These are phyloP conservation scores for Triangularia verruculosa DNA, from an alignment of 2,329 filamentous ascomycete species.

Conservation along the genomic window DNA sequence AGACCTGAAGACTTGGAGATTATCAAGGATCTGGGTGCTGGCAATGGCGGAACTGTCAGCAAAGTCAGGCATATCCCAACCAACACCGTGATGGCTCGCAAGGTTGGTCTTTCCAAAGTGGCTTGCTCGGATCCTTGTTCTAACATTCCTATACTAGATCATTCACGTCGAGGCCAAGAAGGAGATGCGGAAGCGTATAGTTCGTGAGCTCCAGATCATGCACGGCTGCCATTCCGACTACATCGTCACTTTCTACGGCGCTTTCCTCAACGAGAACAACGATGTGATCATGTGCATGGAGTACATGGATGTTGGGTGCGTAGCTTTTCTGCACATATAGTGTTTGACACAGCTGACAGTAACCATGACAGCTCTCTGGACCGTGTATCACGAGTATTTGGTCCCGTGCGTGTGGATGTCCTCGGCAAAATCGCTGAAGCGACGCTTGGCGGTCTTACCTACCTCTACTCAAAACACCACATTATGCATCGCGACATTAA, in stretches of 20 bases:
- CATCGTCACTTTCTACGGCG: conserved; percentile 97
- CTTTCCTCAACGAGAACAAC: conserved; percentile 92
- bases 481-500: conserved; percentile 99
- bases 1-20: conserved; percentile 89
- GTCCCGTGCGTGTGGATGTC: conserved; percentile 91
- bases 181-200: conserved; percentile 93
- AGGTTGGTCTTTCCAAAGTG: conserved; percentile 55
- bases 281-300: conserved; percentile 99
- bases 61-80: conserved; percentile 95
- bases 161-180: conserved; percentile 98
- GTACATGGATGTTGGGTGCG: conserved; percentile 98
- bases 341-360: conserved; percentile 21
- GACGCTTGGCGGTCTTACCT: conserved; percentile 86
- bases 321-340: conserved; percentile 20
- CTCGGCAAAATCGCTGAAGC: conserved; percentile 97
- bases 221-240: conserved; percentile 95
- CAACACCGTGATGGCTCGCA: conserved; percentile 95
- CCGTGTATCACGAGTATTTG: conserved; percentile 89
- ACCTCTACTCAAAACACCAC: conserved; percentile 90
- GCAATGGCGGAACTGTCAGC: conserved; percentile 96
- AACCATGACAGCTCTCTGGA: conserved; percentile 70
- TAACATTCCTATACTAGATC: conserved; percentile 54
- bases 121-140: neutral
- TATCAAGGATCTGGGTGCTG: conserved; percentile 89
- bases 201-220: conserved; percentile 96